Conservation (phyloP, 306 rosid species). For the Leucaena leucocephala region DNA sequence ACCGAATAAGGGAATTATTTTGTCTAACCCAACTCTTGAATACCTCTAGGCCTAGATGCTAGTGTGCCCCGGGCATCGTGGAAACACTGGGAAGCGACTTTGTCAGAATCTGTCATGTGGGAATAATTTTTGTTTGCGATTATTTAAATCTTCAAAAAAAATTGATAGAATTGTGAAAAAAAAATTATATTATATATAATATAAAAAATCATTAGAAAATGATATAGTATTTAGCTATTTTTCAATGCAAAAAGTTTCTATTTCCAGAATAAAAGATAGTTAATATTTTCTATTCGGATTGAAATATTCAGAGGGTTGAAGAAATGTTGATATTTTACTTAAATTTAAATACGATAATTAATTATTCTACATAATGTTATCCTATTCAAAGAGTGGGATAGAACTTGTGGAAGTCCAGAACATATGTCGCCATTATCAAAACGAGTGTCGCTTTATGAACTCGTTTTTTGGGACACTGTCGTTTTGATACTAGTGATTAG, state of each 20-base stretch:
- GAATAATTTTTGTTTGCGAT: background rate
- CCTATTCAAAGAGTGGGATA: background rate
- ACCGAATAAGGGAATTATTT: no score
- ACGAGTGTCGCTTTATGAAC: background rate
- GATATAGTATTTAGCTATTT: no score
- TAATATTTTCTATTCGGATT: background rate
- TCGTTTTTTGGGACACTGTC: background rate
- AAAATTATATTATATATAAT: no score
- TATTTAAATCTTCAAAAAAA: background rate
- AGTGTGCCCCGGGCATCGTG: no score
- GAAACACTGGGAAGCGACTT: no score
- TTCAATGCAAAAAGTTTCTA: background rate
- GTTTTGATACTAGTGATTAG: slow-evolving; percentile 20
- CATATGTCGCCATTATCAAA: slow-evolving; percentile 42
- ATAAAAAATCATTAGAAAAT: background rate
- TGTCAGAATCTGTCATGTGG: slow-evolving; percentile 46
- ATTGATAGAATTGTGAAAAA: no score
- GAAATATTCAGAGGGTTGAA: background rate
- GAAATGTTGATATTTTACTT: background rate
- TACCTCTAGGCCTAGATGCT: no score
- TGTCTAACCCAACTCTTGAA: no score
- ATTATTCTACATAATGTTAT: no score
- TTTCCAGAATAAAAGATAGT: background rate
- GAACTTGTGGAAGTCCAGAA: slow-evolving; percentile 36
- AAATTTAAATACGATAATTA: no score